phyloP scores from a whole-genome alignment of 352 stramenopile species.

The Globisporangium nodosum region DNA sequence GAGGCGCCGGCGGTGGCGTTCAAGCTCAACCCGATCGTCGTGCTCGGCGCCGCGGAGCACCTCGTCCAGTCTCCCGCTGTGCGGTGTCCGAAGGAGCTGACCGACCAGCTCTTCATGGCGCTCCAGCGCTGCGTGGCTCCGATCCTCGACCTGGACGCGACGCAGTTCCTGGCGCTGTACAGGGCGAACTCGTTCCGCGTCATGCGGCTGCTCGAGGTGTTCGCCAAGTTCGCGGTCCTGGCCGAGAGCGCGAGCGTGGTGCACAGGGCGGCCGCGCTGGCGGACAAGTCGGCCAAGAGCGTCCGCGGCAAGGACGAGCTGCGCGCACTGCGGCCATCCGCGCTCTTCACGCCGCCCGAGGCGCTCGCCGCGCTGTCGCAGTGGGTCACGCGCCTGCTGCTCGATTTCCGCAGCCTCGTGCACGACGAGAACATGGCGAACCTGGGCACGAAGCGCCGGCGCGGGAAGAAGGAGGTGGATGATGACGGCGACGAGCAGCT shows the following conservation, averaged over 20 bases:
- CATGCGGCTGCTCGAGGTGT: constrained; percentile 64
- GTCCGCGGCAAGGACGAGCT: constrained; percentile 39
- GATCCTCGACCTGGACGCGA: constrained; percentile 35
- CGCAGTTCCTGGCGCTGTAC: constrained; percentile 37
- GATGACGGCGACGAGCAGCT: constrained; percentile 18
- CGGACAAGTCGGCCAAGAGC: constrained; percentile 33
- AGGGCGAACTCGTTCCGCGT: constrained; percentile 52
- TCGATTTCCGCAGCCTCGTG: constrained; percentile 39
- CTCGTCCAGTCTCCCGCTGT: constrained; percentile 44
- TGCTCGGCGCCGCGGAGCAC: constrained; percentile 59
- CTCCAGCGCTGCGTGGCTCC: constrained; percentile 37
- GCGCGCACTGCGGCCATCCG: constrained; percentile 43
- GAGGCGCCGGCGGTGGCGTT: constrained; percentile 9
- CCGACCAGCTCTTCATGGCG: constrained; percentile 36
- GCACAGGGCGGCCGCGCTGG: constrained; percentile 38
- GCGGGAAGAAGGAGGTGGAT: constrained; percentile 21
- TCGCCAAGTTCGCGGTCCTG: constrained; percentile 55
- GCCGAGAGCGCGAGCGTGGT: constrained; percentile 43
- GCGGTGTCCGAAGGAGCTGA: constrained; percentile 39
- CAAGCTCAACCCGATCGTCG: constrained; percentile 48
- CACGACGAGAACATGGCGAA: constrained; percentile 28
- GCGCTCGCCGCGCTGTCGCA: constrained; percentile 35
- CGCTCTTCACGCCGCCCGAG: constrained; percentile 52
- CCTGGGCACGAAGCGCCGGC: constrained; percentile 43
- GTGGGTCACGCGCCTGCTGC: constrained; percentile 48